A percentile compares a stretch with the other conserved stretches of the same genome.
phyloP scores from a whole-genome alignment of 73 alveolate genomes.

The Paramecium biaurelia region DNA sequence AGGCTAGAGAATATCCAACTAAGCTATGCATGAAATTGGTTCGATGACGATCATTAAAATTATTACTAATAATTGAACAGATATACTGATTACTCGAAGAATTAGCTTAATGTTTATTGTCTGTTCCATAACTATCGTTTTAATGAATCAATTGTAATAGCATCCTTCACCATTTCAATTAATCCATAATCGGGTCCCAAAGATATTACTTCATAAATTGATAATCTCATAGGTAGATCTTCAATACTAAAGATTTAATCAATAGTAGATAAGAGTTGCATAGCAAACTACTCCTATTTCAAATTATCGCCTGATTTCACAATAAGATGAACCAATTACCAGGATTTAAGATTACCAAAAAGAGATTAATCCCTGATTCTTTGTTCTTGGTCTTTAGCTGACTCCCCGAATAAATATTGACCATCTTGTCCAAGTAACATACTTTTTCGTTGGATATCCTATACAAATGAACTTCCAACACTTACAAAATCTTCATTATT shows the following conservation, averaged over 20 bases:
- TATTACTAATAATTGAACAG: slow-evolving; percentile 61
- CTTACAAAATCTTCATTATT: neutral
- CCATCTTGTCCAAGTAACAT: neutral
- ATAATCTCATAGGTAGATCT: slow-evolving; percentile 70
- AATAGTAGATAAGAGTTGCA: slow-evolving; percentile 73
- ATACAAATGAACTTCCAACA: slow-evolving; percentile 3
- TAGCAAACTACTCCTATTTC: slow-evolving; percentile 79
- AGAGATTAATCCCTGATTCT: slow-evolving; percentile 46
- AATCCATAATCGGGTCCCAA: slow-evolving; percentile 89
- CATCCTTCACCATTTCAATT: slow-evolving; percentile 84
- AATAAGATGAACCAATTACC: slow-evolving; percentile 58
- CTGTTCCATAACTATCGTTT: slow-evolving; percentile 68
- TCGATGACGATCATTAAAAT: slow-evolving; percentile 67
- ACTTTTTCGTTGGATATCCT: neutral
- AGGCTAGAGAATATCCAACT: slow-evolving; percentile 83
- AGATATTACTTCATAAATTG: slow-evolving; percentile 89
- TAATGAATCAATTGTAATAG: slow-evolving; percentile 85
- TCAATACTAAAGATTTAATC: slow-evolving; percentile 74
- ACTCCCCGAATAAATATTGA: slow-evolving; percentile 52
- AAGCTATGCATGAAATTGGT: slow-evolving; percentile 66
- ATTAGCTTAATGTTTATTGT: slow-evolving; percentile 58
- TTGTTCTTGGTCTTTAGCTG: slow-evolving; percentile 29
- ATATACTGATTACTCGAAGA: slow-evolving; percentile 65
- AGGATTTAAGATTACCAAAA: slow-evolving; percentile 54
- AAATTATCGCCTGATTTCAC: slow-evolving; percentile 74